Conservation (phyloP, 441 rosid genomes). For the Dalechampia spathulata region DNA sequence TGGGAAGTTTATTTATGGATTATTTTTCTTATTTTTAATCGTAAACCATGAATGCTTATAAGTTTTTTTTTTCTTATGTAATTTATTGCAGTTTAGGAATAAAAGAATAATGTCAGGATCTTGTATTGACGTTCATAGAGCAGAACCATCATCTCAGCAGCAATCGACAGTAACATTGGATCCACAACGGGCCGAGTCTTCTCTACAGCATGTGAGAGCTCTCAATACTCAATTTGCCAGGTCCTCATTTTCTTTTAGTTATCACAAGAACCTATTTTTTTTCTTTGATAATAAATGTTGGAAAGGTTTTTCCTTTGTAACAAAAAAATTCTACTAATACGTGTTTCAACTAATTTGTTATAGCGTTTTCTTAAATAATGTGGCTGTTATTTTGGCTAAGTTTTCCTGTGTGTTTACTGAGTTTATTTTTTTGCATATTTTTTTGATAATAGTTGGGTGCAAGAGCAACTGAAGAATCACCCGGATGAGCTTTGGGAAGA, state of each 20-base stretch:
- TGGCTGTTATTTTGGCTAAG: too few species aligned
- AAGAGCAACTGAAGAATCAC: conserved; percentile 77
- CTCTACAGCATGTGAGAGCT: conserved; percentile 87
- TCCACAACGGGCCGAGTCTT: conserved; percentile 57
- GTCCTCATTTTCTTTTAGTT: conserved; percentile 24
- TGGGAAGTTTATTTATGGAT: too few species aligned
- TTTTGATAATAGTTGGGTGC: conserved; percentile 68
- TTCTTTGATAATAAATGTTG: too few species aligned
- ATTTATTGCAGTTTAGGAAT: conserved; percentile 46
- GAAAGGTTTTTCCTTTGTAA: not conserved
- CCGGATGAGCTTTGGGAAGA: conserved; percentile 99
- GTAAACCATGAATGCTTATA: not conserved
- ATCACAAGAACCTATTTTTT: not conserved
- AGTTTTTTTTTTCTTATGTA: conserved; percentile 3
- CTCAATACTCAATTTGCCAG: conserved; percentile 92
- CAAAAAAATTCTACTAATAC: not conserved
- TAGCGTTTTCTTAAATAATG: not conserved
- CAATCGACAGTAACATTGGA: conserved; percentile 35
- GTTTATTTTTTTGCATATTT: not conserved
- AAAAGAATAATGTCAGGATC: conserved; percentile 58
- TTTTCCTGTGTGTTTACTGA: too few species aligned
- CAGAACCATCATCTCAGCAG: conserved; percentile 45
- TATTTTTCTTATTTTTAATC: too few species aligned
- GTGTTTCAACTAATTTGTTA: not conserved
- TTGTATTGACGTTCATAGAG: conserved; percentile 44